Evolutionary conservation across 2,329 filamentous ascomycete species (phyloP).

Genomic region (Tolypocladium nubicola): DNA sequence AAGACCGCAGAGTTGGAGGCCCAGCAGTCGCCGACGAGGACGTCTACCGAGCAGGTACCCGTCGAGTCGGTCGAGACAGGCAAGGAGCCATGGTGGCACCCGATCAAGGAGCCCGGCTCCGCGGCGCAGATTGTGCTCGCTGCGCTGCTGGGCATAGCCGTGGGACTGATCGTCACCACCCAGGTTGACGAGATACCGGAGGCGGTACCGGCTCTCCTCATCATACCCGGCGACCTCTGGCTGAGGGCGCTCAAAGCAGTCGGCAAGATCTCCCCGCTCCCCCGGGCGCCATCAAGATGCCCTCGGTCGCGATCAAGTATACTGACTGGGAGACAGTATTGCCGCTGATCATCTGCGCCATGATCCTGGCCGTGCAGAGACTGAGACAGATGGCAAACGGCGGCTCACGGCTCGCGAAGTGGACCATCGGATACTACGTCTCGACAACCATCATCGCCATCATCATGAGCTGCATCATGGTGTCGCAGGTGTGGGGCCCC

Average conservation of each 20-base stretch:
- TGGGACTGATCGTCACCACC: neutral
- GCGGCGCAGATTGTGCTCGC: neutral
- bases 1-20: neutral
- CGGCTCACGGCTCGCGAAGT: neutral
- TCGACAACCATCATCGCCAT: neutral
- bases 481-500: neutral
- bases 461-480: neutral
- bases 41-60: too few species aligned
- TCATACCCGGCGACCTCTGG: neutral
- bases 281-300: neutral
- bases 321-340: neutral
- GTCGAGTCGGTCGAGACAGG: neutral
- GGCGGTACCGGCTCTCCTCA: neutral
- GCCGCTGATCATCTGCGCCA: neutral
- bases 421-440: neutral
- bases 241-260: neutral
- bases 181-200: neutral
- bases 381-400: neutral
- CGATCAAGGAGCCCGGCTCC: conserved; percentile 7
- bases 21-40: neutral
- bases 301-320: neutral
- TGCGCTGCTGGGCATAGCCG: neutral
- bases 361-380: neutral
- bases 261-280: neutral
- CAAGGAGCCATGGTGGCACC: neutral